Percentiles rank a stretch among this genome's conserved stretches.
Evolutionary conservation across 768 basidiomycete genomes (phyloP).

Genomic region (Sistotremastrum niveocremeum): DNA sequence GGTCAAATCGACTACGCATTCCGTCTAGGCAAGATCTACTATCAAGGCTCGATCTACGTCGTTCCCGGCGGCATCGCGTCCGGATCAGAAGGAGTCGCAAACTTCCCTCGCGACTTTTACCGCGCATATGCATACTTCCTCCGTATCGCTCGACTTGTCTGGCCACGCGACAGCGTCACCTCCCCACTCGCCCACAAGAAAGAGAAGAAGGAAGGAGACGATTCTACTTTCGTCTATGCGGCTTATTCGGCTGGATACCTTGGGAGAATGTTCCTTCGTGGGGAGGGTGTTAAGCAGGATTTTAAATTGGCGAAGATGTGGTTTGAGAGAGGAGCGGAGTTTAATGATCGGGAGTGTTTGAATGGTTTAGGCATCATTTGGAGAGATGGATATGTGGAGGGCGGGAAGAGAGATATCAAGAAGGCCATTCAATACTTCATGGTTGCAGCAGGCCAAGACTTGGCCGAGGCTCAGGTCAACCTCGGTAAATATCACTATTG

Average conservation of each 20-base stretch:
- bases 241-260: constrained; percentile 77
- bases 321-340: constrained; percentile 77
- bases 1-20: constrained; percentile 84
- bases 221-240: constrained; percentile 40
- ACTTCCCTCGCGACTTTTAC: constrained; percentile 66
- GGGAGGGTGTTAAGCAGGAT: constrained; percentile 80
- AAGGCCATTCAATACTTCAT: constrained; percentile 57
- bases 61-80: constrained; percentile 68
- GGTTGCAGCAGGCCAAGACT: constrained; percentile 72
- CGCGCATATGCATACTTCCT: constrained; percentile 76
- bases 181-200: constrained; percentile 20
- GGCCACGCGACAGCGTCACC: constrained; percentile 66
- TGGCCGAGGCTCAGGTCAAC: constrained; percentile 87
- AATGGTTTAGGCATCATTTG: constrained; percentile 89
- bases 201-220: constrained; percentile 22
- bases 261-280: constrained; percentile 87
- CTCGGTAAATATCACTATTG: constrained; percentile 69
- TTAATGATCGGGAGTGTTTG: constrained; percentile 76
- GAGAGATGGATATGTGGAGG: constrained; percentile 72
- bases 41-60: constrained; percentile 86
- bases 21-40: constrained; percentile 89
- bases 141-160: constrained; percentile 68
- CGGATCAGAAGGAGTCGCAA: constrained; percentile 85
- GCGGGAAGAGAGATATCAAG: constrained; percentile 46
- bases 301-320: constrained; percentile 72